Evolutionary conservation across 2,329 filamentous ascomycete species (phyloP), one percentile per base, ranked within the genome.

Genomic region (Fusarium anthophilum): DNA sequence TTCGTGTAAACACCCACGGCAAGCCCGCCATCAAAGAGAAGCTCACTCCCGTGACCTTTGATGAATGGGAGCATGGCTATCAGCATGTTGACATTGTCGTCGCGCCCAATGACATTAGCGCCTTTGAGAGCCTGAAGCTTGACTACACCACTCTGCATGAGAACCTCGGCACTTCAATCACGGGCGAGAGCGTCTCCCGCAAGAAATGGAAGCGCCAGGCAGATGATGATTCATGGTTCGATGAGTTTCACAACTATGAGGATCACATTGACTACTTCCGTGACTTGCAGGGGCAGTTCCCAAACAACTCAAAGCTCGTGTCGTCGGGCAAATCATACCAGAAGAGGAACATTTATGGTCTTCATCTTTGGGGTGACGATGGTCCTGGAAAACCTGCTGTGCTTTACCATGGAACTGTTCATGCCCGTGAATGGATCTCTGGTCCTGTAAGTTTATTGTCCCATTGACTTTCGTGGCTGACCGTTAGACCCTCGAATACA

Each of bases 371-470:
- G 79, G 87, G 87, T 13, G 78, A 78, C 4, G 78, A 76, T 17
- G 82, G 83, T 3, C 82, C 81, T n/a, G 85, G 84, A 28, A 87
- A 87, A 76, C 85, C 85, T 30, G 87, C 84, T 24, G 79, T 87
- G 35, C 80, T 88, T 26, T 85, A 85, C 69, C 87, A 89, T 66
- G 84, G 85, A 26, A 88, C 85, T 50, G 85, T 88, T 3, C 87
- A 90, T 76, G 86, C 87, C 14, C 81, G 87, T 39, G 87, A 89
- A 80, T 89, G 87, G 87, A 88, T 89, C 54, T 83, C 84, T 24
- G 84, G 86, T 1, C 85, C 86, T 70, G 85, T 86, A 87, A 92
- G 84, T 51, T 24, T 10, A 3, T 3, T 51, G 8, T 2, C 3
- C 30, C 11, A 24, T 24, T 11, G 6, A 20, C 4, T 5, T 48